Conservation (phyloP, 345 rosid genomes). For the Moricandia arvensis region DNA sequence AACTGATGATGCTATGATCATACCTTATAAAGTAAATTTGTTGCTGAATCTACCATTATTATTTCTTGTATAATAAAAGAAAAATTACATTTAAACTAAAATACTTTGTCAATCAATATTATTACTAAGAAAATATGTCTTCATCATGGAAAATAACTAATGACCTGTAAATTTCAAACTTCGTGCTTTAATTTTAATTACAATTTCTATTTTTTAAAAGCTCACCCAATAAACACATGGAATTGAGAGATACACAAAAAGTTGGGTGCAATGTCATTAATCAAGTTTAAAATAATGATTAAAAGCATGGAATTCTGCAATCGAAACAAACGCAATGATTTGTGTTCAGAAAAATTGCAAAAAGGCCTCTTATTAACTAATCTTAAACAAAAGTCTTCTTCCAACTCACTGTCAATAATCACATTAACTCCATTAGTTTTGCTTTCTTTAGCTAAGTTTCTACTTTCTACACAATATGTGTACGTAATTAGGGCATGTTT, state of each 20-base stretch:
- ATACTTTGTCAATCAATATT: background rate
- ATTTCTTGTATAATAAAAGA: background rate
- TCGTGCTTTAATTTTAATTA: background rate
- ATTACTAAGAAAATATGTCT: background rate
- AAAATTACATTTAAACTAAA: background rate
- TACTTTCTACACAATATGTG: background rate
- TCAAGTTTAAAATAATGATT: slow-evolving; percentile 35
- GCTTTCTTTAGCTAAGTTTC: slow-evolving; percentile 8
- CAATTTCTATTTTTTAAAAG: background rate
- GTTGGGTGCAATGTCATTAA: slow-evolving; percentile 36
- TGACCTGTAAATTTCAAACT: background rate
- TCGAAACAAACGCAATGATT: slow-evolving; percentile 38
- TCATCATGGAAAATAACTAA: background rate
- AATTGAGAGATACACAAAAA: background rate
- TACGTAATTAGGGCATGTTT: too few relatives aligned
- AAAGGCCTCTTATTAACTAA: slow-evolving; percentile 39
- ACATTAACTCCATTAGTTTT: slow-evolving; percentile 19
- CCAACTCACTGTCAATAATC: slow-evolving; percentile 25
- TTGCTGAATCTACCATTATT: background rate
- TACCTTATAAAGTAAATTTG: background rate
- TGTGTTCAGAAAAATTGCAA: slow-evolving; percentile 28
- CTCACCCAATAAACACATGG: slow-evolving; percentile 5
- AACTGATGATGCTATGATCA: background rate
- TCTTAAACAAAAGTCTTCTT: slow-evolving; percentile 31
- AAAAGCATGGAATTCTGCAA: slow-evolving; percentile 29